Percentiles rank a stretch among this genome's conserved stretches.
phyloP scores from a whole-genome alignment of 2,329 filamentous ascomycete genomes.

The Fusarium guadeloupense region DNA sequence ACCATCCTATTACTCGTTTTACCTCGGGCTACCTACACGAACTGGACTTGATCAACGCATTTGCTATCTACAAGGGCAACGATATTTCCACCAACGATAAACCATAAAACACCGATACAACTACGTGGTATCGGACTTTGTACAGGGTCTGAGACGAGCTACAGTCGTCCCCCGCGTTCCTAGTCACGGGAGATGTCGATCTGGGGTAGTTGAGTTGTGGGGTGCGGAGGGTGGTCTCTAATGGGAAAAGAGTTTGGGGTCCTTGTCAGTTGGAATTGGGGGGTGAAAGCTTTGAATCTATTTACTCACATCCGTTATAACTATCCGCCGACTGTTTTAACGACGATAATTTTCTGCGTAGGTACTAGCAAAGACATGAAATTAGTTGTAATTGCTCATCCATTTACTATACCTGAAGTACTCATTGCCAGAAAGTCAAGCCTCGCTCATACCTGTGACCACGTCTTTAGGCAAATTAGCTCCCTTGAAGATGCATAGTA shows the following conservation, averaged over 20 bases:
- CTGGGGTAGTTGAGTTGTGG: conserved; percentile 16
- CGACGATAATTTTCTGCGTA: not conserved
- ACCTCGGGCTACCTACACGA: not conserved
- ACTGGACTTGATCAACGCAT: not conserved
- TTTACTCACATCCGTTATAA: too few species aligned
- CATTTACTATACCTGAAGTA: not conserved
- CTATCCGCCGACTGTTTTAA: too few species aligned
- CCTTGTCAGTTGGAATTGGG: not conserved
- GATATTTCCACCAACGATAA: conserved; percentile 31
- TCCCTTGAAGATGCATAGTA: not conserved
- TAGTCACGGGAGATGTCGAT: conserved; percentile 5
- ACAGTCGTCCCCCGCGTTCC: conserved; percentile 8
- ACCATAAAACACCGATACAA: not conserved
- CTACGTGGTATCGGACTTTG: not conserved
- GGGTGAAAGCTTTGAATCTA: too few species aligned
- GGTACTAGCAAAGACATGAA: not conserved
- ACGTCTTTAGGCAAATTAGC: conserved; percentile 20
- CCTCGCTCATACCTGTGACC: not conserved
- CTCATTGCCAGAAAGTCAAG: not conserved
- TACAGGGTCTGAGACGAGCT: not conserved
- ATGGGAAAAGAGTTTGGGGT: conserved; percentile 6
- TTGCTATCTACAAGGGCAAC: not conserved
- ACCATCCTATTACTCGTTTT: not conserved
- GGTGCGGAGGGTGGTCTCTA: not conserved
- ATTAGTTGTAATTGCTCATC: too few species aligned